Conservation (phyloP, 371 early-diverging fungal genomes). For the Mortierella sp. region DNA sequence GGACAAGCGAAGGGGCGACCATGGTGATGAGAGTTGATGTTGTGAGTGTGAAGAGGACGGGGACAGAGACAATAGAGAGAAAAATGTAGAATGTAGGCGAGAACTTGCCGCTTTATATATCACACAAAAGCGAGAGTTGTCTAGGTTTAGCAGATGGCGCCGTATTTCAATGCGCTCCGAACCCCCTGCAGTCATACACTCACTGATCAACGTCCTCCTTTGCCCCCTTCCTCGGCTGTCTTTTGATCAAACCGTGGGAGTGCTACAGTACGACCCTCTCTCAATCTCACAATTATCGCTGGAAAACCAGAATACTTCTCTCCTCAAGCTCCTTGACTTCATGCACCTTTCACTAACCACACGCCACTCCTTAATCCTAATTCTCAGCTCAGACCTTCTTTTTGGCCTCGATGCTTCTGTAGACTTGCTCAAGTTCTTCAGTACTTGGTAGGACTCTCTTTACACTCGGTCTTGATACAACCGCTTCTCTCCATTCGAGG, state of each 20-base stretch:
- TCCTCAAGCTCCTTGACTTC: too few species aligned
- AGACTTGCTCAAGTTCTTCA: slow-evolving; percentile 11
- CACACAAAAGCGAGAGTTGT: too few species aligned
- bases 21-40: slow-evolving; percentile 7
- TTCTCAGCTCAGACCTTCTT: background rate
- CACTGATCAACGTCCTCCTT: too few species aligned
- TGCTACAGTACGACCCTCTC: too few species aligned
- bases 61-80: background rate
- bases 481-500: slow-evolving; percentile 35
- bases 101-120: background rate
- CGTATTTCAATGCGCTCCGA: too few species aligned
- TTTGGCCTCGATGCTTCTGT: slow-evolving; percentile 11
- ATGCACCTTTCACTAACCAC: too few species aligned
- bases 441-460: slow-evolving; percentile 10
- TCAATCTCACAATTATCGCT: too few species aligned
- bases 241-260: too few species aligned
- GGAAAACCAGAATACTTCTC: too few species aligned
- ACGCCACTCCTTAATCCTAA: background rate
- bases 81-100: background rate
- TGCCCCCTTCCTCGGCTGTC: too few species aligned
- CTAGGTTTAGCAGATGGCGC: too few species aligned
- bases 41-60: background rate
- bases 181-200: too few species aligned
- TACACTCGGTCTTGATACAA: slow-evolving; percentile 21
- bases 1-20: slow-evolving; percentile 32